Evolutionary conservation across 2,329 filamentous ascomycete species (phyloP).

Genomic region (Leptographium galeiforme): DNA sequence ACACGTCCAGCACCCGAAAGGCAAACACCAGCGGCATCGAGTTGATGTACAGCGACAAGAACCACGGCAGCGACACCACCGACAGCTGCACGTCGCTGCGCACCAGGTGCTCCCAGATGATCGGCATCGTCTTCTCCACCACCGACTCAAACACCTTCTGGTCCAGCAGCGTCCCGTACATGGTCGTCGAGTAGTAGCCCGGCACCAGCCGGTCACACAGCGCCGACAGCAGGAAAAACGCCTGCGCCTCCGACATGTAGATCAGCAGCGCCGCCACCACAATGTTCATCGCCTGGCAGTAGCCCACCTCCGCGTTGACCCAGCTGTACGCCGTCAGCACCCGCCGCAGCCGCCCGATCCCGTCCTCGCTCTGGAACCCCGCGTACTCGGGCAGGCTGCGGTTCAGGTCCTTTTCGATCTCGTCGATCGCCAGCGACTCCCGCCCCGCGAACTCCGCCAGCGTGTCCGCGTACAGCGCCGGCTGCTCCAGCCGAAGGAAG

Average conservation of each 20-base stretch:
- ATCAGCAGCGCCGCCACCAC: slow-evolving; percentile 95
- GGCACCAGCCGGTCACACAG: slow-evolving; percentile 87
- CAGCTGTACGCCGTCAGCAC: slow-evolving; percentile 96
- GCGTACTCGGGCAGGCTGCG: slow-evolving; percentile 93
- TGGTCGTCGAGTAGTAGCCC: slow-evolving; percentile 96
- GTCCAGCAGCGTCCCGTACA: slow-evolving; percentile 95
- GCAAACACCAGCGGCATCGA: slow-evolving; percentile 98
- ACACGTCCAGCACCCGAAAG: slow-evolving; percentile 91
- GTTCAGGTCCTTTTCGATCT: slow-evolving; percentile 98
- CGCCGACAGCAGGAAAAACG: slow-evolving; percentile 84
- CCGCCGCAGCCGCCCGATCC: slow-evolving; percentile 75
- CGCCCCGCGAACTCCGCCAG: slow-evolving; percentile 69
- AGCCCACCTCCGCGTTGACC: slow-evolving; percentile 89
- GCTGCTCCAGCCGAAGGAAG: slow-evolving; percentile 75
- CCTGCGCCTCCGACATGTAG: slow-evolving; percentile 94
- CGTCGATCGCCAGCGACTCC: slow-evolving; percentile 90
- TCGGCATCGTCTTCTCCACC: slow-evolving; percentile 98
- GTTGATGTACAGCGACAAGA: slow-evolving; percentile 95
- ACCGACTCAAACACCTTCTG: slow-evolving; percentile 95
- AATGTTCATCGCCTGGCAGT: slow-evolving; percentile 99
- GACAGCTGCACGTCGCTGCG: slow-evolving; percentile 95
- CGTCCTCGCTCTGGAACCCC: slow-evolving; percentile 91
- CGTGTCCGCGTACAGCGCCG: slow-evolving; percentile 72
- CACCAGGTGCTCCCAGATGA: slow-evolving; percentile 95
- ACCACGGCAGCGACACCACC: slow-evolving; percentile 95